Evolutionary conservation across 768 basidiomycete species (phyloP).

Genomic region (Gymnopilus dilepis): DNA sequence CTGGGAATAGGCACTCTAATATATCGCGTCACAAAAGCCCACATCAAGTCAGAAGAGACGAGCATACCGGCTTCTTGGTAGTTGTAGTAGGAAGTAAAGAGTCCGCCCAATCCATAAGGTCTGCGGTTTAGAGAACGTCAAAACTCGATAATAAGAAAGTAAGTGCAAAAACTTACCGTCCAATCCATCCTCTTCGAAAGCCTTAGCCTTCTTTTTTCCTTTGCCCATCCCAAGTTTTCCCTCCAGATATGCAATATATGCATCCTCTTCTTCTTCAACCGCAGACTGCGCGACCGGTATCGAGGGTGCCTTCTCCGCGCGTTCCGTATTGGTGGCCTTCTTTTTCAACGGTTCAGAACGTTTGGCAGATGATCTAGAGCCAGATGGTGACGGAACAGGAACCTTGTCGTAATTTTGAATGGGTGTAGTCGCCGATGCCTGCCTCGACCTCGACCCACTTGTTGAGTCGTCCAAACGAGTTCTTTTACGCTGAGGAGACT

Average conservation of each 20-base stretch:
- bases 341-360: not conserved
- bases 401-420: not conserved
- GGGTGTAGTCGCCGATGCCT: not conserved
- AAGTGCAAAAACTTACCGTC: constrained; percentile 72
- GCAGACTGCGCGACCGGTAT: not conserved
- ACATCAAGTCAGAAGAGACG: not conserved
- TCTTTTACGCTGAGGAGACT: constrained; percentile 59
- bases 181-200: constrained; percentile 73
- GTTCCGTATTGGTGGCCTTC: constrained; percentile 1
- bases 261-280: constrained; percentile 71
- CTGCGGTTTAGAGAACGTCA: constrained; percentile 33
- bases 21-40: not conserved
- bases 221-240: constrained; percentile 67
- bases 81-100: constrained; percentile 33
- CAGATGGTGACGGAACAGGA: not conserved
- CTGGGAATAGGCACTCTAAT: not conserved
- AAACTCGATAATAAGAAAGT: not conserved
- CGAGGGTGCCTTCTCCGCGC: not conserved
- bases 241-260: constrained; percentile 86
- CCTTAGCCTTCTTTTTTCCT: constrained; percentile 47
- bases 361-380: not conserved
- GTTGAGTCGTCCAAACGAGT: constrained; percentile 29
- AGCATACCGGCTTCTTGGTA: not conserved
- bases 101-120: constrained; percentile 59
- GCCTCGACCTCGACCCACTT: constrained; percentile 3